phyloP scores from a whole-genome alignment of 2,329 filamentous ascomycete genomes.

The Chaetomium strumarium region DNA sequence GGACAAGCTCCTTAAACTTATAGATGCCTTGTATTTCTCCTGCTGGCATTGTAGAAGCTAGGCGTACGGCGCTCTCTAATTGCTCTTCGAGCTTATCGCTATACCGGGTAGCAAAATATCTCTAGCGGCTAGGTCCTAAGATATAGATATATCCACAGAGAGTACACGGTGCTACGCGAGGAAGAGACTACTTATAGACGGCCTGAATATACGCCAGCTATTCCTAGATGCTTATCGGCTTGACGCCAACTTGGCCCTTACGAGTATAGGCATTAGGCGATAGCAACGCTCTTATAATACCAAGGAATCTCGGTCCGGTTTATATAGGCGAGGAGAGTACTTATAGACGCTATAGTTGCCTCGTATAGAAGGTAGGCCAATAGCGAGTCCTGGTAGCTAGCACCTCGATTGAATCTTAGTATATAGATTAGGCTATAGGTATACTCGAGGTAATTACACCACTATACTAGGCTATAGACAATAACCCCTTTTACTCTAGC shows the following conservation, averaged over 20 bases:
- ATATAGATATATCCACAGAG: constrained; percentile 10
- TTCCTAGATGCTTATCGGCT: constrained; percentile 11
- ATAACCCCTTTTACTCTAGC: constrained; percentile 6
- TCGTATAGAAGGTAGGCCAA: constrained; percentile 12
- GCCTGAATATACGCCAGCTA: constrained; percentile 8
- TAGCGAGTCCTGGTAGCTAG: constrained; percentile 6
- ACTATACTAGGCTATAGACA: constrained; percentile 5
- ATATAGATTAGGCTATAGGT: constrained; percentile 11
- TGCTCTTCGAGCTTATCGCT: constrained; percentile 1
- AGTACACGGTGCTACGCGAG: constrained; percentile 1
- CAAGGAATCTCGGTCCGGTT: constrained; percentile 11
- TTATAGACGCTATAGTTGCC: constrained; percentile 8
- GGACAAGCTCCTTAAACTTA: constrained; percentile 13
- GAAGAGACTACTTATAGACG: constrained; percentile 10
- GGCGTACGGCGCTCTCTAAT: constrained; percentile 4
- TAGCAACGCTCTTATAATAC: constrained; percentile 7
- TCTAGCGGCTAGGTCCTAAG: constrained; percentile 2
- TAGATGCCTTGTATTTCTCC: constrained; percentile 2
- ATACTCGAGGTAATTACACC: constrained; percentile 12
- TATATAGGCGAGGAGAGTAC: constrained; percentile 12
- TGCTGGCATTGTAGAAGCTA: constrained; percentile 9
- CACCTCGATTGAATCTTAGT: constrained; percentile 10
- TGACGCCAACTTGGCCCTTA: constrained; percentile 10
- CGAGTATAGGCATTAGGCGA: constrained; percentile 8
- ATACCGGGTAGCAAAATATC: constrained; percentile 6